Conservation (phyloP, 352 stramenopile genomes). For the Globisporangium paddicum region DNA sequence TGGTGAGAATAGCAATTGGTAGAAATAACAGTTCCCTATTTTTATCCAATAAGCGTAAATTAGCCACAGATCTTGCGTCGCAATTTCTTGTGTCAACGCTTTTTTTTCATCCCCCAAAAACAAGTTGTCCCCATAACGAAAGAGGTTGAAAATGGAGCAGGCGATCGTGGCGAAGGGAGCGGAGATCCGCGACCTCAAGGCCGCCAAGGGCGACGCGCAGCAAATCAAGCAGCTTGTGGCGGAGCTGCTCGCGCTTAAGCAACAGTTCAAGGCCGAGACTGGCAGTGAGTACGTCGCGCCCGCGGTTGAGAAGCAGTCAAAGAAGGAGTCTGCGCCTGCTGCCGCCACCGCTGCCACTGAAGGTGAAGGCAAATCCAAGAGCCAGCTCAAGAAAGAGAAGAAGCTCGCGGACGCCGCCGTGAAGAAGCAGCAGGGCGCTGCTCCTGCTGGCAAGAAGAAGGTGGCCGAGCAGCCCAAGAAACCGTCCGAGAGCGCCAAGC, state of each 20-base stretch:
- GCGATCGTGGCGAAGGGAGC: conserved; percentile 72
- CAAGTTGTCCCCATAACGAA: background rate
- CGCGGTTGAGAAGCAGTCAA: conserved; percentile 30
- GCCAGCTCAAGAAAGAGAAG: conserved; percentile 87
- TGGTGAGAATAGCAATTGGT: too few relatives aligned
- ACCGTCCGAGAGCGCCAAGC: conserved; percentile 69
- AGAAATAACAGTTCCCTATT: too few relatives aligned
- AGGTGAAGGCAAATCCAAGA: conserved; percentile 69
- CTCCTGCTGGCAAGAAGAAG: conserved; percentile 16
- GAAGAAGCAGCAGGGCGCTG: conserved; percentile 25
- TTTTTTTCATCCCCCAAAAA: too few relatives aligned
- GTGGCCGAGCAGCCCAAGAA: conserved; percentile 49
- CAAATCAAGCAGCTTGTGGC: conserved; percentile 40
- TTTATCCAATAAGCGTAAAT: too few relatives aligned
- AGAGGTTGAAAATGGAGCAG: conserved; percentile 9
- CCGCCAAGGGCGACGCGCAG: conserved; percentile 56
- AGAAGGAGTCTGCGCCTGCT: conserved; percentile 16
- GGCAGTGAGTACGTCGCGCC: conserved; percentile 65
- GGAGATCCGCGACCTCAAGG: conserved; percentile 81
- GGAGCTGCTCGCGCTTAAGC: conserved; percentile 69
- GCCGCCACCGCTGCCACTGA: background rate
- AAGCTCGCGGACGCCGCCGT: conserved; percentile 54
- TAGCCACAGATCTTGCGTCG: too few relatives aligned
- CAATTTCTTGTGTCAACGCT: too few relatives aligned
- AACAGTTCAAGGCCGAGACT: conserved; percentile 74